These are phyloP conservation scores for Shiraia sp. DNA, from an alignment of 2,329 filamentous ascomycete genomes.

Conservation along the genomic window DNA sequence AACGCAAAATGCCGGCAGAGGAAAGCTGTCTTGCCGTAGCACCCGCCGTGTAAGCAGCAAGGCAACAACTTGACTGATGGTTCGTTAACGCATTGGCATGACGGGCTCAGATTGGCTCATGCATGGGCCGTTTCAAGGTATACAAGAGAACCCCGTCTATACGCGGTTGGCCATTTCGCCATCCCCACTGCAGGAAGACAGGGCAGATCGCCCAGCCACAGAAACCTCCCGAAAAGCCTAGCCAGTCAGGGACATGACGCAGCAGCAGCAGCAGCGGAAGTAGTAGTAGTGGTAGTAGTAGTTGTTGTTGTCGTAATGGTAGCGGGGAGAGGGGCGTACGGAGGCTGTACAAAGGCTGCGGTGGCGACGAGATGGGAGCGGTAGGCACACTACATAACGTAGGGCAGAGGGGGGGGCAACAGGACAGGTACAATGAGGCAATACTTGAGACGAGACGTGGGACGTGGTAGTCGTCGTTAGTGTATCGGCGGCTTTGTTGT, in stretches of 20 bases:
- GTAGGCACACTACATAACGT: no score
- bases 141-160: conserved; percentile 41
- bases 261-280: conserved; percentile 30
- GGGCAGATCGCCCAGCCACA: conserved; percentile 43
- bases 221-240: conserved; percentile 36
- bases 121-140: conserved; percentile 47
- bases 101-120: conserved; percentile 45
- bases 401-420: no score
- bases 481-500: no score
- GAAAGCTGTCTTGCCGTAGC: conserved; percentile 42
- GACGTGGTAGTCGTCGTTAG: no score
- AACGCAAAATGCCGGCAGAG: conserved; percentile 38
- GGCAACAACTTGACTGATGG: conserved; percentile 29
- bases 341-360: no score
- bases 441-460: no score
- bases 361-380: no score
- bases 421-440: no score
- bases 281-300: conserved; percentile 28
- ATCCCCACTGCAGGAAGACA: conserved; percentile 36
- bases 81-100: conserved; percentile 45
- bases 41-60: conserved; percentile 40
- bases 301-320: conserved; percentile 20
- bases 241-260: conserved; percentile 33
- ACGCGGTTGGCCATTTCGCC: conserved; percentile 44
- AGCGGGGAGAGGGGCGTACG: no score